Evolutionary conservation across 164 flowering plant species (phyloP).

Genomic region (Sedum album): DNA sequence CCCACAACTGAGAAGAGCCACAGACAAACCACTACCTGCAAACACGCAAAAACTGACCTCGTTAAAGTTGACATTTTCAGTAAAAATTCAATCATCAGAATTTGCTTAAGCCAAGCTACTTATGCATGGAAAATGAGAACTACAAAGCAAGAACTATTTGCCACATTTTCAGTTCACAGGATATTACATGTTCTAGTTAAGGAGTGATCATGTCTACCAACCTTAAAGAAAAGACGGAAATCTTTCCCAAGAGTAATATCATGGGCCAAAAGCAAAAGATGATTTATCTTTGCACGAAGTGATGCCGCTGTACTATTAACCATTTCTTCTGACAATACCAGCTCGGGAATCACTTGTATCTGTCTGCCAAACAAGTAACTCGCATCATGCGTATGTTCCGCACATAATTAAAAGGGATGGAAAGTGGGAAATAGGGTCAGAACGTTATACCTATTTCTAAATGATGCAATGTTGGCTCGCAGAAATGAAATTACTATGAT

Average conservation of each 20-base stretch:
- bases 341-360: conserved; percentile 54
- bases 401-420: neutral
- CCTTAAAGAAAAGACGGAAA: conserved; percentile 81
- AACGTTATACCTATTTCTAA: conserved; percentile 46
- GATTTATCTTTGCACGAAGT: conserved; percentile 76
- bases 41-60: conserved; percentile 6
- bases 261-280: conserved; percentile 81
- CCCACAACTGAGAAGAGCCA: conserved; percentile 89
- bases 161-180: neutral
- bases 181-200: neutral
- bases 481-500: conserved; percentile 57
- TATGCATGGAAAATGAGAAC: neutral
- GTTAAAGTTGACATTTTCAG: neutral
- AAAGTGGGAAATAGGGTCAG: neutral
- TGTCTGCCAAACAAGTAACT: conserved; percentile 38
- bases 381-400: neutral
- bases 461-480: conserved; percentile 60
- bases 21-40: conserved; percentile 74
- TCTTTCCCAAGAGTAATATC: conserved; percentile 93
- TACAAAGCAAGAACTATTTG: neutral
- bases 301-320: conserved; percentile 80
- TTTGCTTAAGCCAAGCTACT: neutral
- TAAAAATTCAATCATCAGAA: neutral
- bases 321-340: conserved; percentile 89
- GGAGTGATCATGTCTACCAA: conserved; percentile 16